Base-by-base conservation (phyloP, 108 stramenopile genomes). In the Nitzschia sp. region DNA sequence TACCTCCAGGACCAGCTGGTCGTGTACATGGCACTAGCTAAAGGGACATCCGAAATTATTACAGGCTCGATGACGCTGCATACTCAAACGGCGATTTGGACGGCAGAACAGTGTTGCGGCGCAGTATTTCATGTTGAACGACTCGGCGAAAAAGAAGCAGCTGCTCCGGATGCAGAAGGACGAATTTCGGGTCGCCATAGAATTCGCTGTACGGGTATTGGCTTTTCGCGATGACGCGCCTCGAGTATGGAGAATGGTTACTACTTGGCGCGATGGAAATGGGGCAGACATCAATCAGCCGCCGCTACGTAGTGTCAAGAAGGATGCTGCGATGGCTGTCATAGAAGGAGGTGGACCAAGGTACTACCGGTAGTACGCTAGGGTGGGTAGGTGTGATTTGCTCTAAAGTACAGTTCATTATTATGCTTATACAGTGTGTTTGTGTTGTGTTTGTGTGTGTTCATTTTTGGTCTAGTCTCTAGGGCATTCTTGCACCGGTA, bases 1-100 rank as follows among this genome's bases (percentile, higher is more conserved):
- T 84, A 81, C 78, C 60, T 85, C 21, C 88, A 89, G 72, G 88
- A 89, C 65, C 88, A 89, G 53, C 65, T 89, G 28, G 83, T 89
- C 26, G 29, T 85, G 9, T 89, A 73, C 70, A 89, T 89, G 88
- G 88, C 88, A 19, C 54, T 89, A 34, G 88, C 85, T 0, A 42
- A 79, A 23, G 85, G 85, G 3, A 74, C n/a, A 8, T 85, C 84
- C 21, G 78, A 84, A 75, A 55, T 89, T 0, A 23, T 85, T 5
- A 82, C 85, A 2, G 84, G 83, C 27, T 70, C 70, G 11, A 30
- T 89, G 64, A 89, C 88, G 23, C 62, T 70, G 38, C 88, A 89
- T 58, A 89, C 88, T 27, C 74, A 66, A 77, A 86, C 84, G 17
- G 85, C 88, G 11, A 89, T 89, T 66, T 68, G 55, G 72, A 51